Evolutionary conservation across 225 moss, liverwort and hornwort species (phyloP), one percentile per base, ranked within the genome.

Genomic region (Sphagnum tenellum): DNA sequence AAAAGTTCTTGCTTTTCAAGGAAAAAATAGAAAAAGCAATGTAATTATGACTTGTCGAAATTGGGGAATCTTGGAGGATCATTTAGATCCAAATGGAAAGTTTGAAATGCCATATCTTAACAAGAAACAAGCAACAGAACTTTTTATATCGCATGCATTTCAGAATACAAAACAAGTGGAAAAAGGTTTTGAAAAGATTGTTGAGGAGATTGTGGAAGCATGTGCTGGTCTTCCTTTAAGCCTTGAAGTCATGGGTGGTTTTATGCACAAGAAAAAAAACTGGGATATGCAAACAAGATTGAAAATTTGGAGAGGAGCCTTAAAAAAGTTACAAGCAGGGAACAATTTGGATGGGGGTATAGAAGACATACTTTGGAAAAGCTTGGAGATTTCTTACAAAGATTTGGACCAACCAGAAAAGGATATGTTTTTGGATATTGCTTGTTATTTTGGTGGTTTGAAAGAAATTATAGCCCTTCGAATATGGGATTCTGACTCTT

Each of bases 151-250:
- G 1, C 29, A 29, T 29, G 29, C 29, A 29, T 29, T 29, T 29
- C 29, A 29, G 0, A 29, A 29, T 29, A 29, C 29, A 29, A 29
- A 29, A 29, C 29, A 29, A 29, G 29, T 29, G 29, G 29, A 29
- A 29, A 29, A 29, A 29, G 29, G 29, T 29, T 29, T 29, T 29
- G 29, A 29, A 29, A 29, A 29, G 0, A 29, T 29, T 29, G 29
- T 29, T 29, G 29, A 29, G 29, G 29, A 58, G 13, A 67, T 67
- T 67, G 67, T 67, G 46, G 49, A 48, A 4, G n/a, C 57, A 12
- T 67, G 67, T 29, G 48, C 47, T 49, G 57, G 67, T 6, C 67
- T 67, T 48, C 67, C 57, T 14, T 67, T 67, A 49, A 67, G 57
- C 59, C 59, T 67, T 56, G 57, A 67, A 46, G 67, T 57, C 3